phyloP scores from a whole-genome alignment of 2,329 filamentous ascomycete species.

The Cephalotrichum gorgonifer region DNA sequence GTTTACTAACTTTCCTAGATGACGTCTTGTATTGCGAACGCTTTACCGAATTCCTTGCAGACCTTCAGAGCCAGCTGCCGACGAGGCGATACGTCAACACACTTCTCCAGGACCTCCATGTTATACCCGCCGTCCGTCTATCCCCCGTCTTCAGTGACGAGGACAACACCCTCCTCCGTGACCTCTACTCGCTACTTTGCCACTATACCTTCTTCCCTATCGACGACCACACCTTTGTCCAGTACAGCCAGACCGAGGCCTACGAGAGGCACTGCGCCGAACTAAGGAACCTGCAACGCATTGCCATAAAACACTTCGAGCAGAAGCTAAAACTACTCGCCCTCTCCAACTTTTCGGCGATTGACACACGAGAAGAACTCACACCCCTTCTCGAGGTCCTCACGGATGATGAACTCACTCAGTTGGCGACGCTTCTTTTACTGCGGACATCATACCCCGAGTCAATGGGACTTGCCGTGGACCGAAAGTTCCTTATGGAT shows the following conservation, averaged over 20 bases:
- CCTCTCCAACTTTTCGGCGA: constrained; percentile 82
- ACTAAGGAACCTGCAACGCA: constrained; percentile 70
- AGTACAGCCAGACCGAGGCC: constrained; percentile 60
- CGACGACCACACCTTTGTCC: constrained; percentile 78
- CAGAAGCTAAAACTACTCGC: constrained; percentile 86
- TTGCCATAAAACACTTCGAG: constrained; percentile 71
- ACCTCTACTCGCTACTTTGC: constrained; percentile 67
- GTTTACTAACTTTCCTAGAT: constrained; percentile 36
- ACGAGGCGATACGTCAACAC: constrained; percentile 91
- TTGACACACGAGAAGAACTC: constrained; percentile 72
- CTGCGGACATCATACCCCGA: constrained; percentile 76
- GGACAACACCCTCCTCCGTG: constrained; percentile 66
- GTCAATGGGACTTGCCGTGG: constrained; percentile 50
- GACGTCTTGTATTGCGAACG: constrained; percentile 78
- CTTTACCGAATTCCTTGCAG: constrained; percentile 83
- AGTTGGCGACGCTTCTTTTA: constrained; percentile 61
- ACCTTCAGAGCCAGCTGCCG: constrained; percentile 85
- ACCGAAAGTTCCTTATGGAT: constrained; percentile 59
- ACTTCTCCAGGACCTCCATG: constrained; percentile 73
- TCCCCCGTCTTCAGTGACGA: constrained; percentile 71
- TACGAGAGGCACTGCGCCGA: constrained; percentile 70
- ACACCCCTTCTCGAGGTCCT: constrained; percentile 63
- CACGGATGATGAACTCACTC: constrained; percentile 61
- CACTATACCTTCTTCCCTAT: constrained; percentile 87
- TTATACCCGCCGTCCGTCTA: constrained; percentile 65